These are phyloP conservation scores for Asterochloris erici DNA, from an alignment of 139 green algal genomes.

Conservation along the genomic window DNA sequence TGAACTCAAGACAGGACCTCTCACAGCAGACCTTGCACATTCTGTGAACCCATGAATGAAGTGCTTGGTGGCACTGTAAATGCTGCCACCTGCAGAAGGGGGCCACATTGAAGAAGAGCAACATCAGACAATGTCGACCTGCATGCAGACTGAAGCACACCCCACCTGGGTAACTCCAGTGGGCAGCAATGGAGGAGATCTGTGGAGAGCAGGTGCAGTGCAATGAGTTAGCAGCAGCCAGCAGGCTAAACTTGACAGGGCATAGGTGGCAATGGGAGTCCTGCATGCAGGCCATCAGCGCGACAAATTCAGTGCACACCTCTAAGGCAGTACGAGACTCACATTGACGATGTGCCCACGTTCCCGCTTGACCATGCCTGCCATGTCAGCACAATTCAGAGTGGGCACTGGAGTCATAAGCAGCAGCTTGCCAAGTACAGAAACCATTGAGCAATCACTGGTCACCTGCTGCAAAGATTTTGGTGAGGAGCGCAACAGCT, in stretches of 20 bases:
- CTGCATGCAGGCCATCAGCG: constrained; percentile 40
- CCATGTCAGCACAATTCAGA: no score
- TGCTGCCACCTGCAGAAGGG: constrained; percentile 44
- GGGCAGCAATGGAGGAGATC: constrained; percentile 68
- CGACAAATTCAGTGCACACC: background rate
- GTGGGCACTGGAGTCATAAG: background rate
- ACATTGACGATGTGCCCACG: constrained; percentile 23
- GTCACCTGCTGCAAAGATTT: constrained; percentile 40
- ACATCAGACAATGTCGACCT: background rate
- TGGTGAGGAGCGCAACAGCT: constrained; percentile 61
- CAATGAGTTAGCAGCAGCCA: no score
- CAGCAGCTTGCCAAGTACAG: background rate
- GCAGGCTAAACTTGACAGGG: no score
- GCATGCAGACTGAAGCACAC: background rate
- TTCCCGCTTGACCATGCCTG: constrained; percentile 21
- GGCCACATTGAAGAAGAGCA: constrained; percentile 5
- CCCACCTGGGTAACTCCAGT: constrained; percentile 62
- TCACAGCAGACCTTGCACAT: background rate
- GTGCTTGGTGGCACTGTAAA: constrained; percentile 79
- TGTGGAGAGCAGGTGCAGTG: no score
- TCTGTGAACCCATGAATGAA: constrained; percentile 22
- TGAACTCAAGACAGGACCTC: no score
- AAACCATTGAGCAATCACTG: background rate
- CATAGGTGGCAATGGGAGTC: no score
- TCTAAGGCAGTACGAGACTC: background rate